phyloP scores from a whole-genome alignment of 768 basidiomycete genomes.

The Podaxis sp. region DNA sequence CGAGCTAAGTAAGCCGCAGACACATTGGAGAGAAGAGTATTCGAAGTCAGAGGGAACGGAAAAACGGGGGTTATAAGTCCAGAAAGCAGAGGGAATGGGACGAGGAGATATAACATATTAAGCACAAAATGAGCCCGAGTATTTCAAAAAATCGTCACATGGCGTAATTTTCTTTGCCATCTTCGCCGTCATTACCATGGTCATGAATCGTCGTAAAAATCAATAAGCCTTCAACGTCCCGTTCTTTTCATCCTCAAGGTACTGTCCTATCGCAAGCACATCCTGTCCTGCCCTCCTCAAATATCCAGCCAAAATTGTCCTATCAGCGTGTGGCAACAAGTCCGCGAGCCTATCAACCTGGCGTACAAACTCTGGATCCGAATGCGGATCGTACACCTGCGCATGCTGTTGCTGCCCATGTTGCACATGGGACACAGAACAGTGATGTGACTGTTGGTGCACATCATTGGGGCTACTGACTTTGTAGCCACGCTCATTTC shows the following conservation, averaged over 20 bases:
- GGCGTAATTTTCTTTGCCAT: neutral
- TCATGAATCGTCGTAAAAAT: conserved; percentile 15
- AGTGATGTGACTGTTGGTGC: neutral
- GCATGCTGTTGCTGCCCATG: neutral
- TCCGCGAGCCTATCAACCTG: conserved; percentile 72
- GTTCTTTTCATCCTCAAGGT: conserved; percentile 80
- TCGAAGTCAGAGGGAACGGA: neutral
- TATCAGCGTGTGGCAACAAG: conserved; percentile 70
- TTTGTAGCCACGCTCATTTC: neutral
- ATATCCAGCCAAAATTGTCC: conserved; percentile 63
- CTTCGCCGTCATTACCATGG: neutral
- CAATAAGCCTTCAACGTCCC: conserved; percentile 41
- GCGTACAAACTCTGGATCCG: conserved; percentile 52
- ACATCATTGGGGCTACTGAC: neutral
- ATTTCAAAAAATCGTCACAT: neutral
- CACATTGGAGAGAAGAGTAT: neutral
- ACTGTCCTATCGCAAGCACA: conserved; percentile 82
- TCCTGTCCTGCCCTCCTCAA: conserved; percentile 72
- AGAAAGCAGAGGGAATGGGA: neutral
- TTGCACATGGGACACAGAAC: neutral
- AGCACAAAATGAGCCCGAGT: neutral
- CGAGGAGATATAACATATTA: neutral
- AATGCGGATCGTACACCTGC: conserved; percentile 24
- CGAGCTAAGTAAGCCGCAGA: neutral
- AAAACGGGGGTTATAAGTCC: neutral